These are phyloP conservation scores for Pyricularia sp. DNA, from an alignment of 2,329 filamentous ascomycete species.

Conservation along the genomic window DNA sequence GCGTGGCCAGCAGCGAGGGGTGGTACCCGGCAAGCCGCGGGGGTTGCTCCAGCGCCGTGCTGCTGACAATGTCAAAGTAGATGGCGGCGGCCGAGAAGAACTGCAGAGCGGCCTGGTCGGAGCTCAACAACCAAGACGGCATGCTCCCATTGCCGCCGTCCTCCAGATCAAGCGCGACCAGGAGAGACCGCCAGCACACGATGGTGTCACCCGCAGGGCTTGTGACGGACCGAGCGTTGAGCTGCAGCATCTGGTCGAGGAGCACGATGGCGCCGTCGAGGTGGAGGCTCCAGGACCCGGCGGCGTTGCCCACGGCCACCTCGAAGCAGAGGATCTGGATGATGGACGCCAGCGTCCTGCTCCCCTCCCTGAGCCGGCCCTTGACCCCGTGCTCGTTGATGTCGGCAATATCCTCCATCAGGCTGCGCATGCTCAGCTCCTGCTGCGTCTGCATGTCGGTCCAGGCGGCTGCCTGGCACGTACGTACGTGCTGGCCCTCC, in stretches of 20 bases:
- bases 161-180: slow-evolving; percentile 10
- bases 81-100: slow-evolving; percentile 21
- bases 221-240: slow-evolving; percentile 12
- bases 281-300: slow-evolving; percentile 26
- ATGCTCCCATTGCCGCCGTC: background rate
- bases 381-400: slow-evolving; percentile 14
- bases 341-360: slow-evolving; percentile 23
- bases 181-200: slow-evolving; percentile 12
- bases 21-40: slow-evolving; percentile 22
- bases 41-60: slow-evolving; percentile 17
- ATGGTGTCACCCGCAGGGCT: slow-evolving; percentile 1
- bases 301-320: slow-evolving; percentile 17
- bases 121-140: slow-evolving; percentile 12
- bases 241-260: slow-evolving; percentile 20
- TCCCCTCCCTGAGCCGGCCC: slow-evolving; percentile 14
- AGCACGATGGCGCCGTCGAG: slow-evolving; percentile 27
- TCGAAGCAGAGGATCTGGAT: slow-evolving; percentile 30
- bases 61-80: slow-evolving; percentile 23
- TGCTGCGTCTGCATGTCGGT: slow-evolving; percentile 17
- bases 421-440: slow-evolving; percentile 14
- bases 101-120: slow-evolving; percentile 19
- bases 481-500: background rate
- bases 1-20: slow-evolving; percentile 10
- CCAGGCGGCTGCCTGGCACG: slow-evolving; percentile 10
- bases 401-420: slow-evolving; percentile 16